Conservation (phyloP, 2,329 filamentous ascomycete species). For the Penicillium sp. region DNA sequence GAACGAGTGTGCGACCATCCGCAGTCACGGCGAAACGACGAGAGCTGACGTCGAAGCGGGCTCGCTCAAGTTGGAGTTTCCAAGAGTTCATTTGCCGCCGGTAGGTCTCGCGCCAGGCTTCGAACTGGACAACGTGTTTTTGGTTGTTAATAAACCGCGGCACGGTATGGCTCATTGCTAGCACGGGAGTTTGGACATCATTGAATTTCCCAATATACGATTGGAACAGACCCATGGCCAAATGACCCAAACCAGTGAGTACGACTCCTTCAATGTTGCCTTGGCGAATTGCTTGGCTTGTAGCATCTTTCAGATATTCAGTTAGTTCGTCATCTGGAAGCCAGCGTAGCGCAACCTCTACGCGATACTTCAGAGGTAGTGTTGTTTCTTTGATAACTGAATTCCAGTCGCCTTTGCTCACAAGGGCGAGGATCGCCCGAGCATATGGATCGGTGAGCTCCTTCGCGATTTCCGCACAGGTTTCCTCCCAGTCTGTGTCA, state of each 20-base stretch:
- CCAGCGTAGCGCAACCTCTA: constrained; percentile 60
- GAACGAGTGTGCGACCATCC: constrained; percentile 50
- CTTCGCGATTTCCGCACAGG: constrained; percentile 61
- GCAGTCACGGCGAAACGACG: constrained; percentile 52
- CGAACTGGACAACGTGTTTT: constrained; percentile 53
- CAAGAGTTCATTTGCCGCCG: constrained; percentile 60
- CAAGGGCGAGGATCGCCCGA: constrained; percentile 59
- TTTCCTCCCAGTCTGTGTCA: constrained; percentile 59
- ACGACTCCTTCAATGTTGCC: constrained; percentile 62
- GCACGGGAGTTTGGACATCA: constrained; percentile 62
- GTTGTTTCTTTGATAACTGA: constrained; percentile 57
- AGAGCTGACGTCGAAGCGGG: constrained; percentile 59
- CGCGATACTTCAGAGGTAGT: constrained; percentile 58
- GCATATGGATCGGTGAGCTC: constrained; percentile 62
- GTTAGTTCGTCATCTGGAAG: constrained; percentile 47
- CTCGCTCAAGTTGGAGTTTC: constrained; percentile 59
- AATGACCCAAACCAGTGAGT: constrained; percentile 59
- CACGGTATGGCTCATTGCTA: constrained; percentile 58
- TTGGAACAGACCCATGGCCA: constrained; percentile 59
- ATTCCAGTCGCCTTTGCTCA: constrained; percentile 60
- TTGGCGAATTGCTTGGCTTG: constrained; percentile 49
- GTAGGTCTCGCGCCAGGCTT: constrained; percentile 62
- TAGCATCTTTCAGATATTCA: constrained; percentile 56
- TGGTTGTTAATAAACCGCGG: constrained; percentile 57
- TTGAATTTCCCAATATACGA: constrained; percentile 59